Evolutionary conservation across 768 basidiomycete genomes (phyloP), one percentile per base, ranked within the genome.

Genomic region (Agrocybe praecox): DNA sequence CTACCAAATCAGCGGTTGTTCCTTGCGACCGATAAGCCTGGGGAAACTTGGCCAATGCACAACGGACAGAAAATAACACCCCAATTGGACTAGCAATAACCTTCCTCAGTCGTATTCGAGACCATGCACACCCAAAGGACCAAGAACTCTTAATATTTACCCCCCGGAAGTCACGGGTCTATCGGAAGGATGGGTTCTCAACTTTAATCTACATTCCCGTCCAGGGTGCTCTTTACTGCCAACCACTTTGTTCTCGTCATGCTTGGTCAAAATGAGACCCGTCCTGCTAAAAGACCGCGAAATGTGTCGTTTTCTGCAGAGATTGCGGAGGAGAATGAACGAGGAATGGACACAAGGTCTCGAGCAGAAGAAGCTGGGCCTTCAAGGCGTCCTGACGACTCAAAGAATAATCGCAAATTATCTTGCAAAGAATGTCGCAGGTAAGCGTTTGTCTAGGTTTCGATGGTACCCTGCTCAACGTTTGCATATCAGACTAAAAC

Each of bases 341-440:
- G 61, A 11, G 55, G 42, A 7, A 46, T 56, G 55, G 59, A 55
- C 15, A 44, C 52, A 15, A 33, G 40, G 23, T 19, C 23, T 42
- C 52, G 46, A 32, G 18, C 46, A 36, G 59, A 60, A 12, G 34
- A 34, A 1, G 19, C 36, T 26, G 49, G 57, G 18, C n/a, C 63
- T 44, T 18, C 63, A 56, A 21, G 55, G 42, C 62, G 74, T 17
- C 52, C 55, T 6, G 79, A 81, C 53, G 80, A 79, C n/a, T n/a
- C n/a, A 55, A 75, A 77, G 57, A 75, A 74, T 52, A 76, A 74
- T 60, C 74, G 79, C 48, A 75, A 74, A 56, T 59, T 80, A 22
- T 82, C 80, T 19, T 83, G 81, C 62, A 78, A 76, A 56, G 81
- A 83, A 63, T 83, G 81, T 68, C 74, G 81, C 18, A 70, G 81